A percentile compares a stretch with the other conserved stretches of the same genome.
Evolutionary conservation across 2,329 filamentous ascomycete genomes (phyloP).

Genomic region (Botrytis medusae): DNA sequence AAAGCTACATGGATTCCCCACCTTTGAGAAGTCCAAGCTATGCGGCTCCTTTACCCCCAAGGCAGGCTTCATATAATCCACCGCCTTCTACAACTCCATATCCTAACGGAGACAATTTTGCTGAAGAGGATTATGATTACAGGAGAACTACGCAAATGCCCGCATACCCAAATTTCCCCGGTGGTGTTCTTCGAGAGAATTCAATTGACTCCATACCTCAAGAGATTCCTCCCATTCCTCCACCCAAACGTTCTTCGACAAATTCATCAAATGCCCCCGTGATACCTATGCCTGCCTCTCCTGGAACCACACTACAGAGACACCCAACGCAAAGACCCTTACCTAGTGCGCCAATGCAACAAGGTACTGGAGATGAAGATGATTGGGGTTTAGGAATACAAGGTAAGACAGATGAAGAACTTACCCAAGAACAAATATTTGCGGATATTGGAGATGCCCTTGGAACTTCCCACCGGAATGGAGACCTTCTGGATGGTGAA

Average conservation of each 20-base stretch:
- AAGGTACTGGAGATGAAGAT: slow-evolving; percentile 33
- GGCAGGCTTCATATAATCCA: slow-evolving; percentile 32
- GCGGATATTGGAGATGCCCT: slow-evolving; percentile 41
- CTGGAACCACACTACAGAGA: slow-evolving; percentile 34
- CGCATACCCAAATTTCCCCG: slow-evolving; percentile 33
- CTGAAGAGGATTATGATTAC: slow-evolving; percentile 35
- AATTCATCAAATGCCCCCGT: slow-evolving; percentile 27
- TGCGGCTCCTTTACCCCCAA: slow-evolving; percentile 32
- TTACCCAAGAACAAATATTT: slow-evolving; percentile 40
- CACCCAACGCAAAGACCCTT: slow-evolving; percentile 40
- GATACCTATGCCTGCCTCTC: slow-evolving; percentile 24
- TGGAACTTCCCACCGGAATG: slow-evolving; percentile 43
- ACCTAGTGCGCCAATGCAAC: slow-evolving; percentile 38
- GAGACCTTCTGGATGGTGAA: slow-evolving; percentile 49
- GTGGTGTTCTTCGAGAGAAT: slow-evolving; percentile 23
- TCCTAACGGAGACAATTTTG: slow-evolving; percentile 36
- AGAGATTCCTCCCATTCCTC: slow-evolving; percentile 26
- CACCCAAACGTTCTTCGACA: slow-evolving; percentile 31
- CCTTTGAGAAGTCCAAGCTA: slow-evolving; percentile 33
- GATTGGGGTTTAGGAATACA: slow-evolving; percentile 32
- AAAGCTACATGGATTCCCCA: slow-evolving; percentile 27
- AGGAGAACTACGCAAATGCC: slow-evolving; percentile 25
- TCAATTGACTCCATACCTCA: slow-evolving; percentile 22
- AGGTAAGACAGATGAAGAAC: slow-evolving; percentile 32
- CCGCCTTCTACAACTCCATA: slow-evolving; percentile 31